Base-by-base conservation (phyloP, 1,139 yeast species). In the Geotrichum phurueaensis region DNA sequence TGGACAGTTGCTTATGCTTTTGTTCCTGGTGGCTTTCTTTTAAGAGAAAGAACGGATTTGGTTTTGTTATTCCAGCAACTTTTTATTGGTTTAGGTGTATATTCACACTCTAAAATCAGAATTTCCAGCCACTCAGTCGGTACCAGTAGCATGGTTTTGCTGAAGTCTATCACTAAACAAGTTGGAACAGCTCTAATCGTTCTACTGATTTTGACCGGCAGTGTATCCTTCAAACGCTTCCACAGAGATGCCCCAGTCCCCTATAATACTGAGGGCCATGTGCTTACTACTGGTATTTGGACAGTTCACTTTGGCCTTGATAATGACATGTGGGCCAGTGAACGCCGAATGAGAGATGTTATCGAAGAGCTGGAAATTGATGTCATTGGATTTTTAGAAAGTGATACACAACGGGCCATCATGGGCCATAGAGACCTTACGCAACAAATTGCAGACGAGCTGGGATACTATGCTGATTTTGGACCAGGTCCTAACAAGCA, bases 1-100 rank as follows among this genome's bases (percentile, higher is more conserved):
- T 94, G 98, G 98, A 85, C 88, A 58, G 99, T 94, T 49, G 99
- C 99, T 0, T 94, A 94, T 73, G 99, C 99, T 0, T 94, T 94
- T 76, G 99, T 94, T 57, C 99, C 99, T 18, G 94, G 89, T 64
- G 99, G 99, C 4, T 86, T 86, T 70, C 66, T 88, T 29, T 78
- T 94, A 61, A 83, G 99, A 70, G 99, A 94, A 75, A 82, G 97
- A 71, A 85, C 94, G 3, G 96, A 91, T 73, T 73, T 88, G 52
- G 83, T 94, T 2, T 73, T 90, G 57, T 79, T 81, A 5, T 66
- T 77, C 3, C 81, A 87, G 62, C 83, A 87, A 54, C 69, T 77
- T 0, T 68, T 78, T 39, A 71, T 85, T 55, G 76, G 78, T 1
- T 53, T 68, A n/a, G 78, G 77, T 13, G 67, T 73, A 3, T 64